Evolutionary conservation across 371 early-diverging fungal species (phyloP).

Genomic region (Lichtheimia ornata): DNA sequence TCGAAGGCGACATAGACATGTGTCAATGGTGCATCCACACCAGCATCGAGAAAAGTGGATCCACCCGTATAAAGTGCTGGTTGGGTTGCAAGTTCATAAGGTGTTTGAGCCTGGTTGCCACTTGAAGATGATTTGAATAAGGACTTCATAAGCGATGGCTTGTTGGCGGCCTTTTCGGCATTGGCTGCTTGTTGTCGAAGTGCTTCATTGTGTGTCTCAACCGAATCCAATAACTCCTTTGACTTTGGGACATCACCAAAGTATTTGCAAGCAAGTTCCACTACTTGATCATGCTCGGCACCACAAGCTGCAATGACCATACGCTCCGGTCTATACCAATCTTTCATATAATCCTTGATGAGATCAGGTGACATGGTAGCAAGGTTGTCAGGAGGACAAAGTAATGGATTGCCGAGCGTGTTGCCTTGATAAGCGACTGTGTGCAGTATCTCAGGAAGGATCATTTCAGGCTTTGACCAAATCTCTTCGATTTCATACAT

Average conservation of each 20-base stretch:
- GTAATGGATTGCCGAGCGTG: slow-evolving; percentile 82
- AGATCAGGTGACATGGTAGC: slow-evolving; percentile 65
- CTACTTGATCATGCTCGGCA: slow-evolving; percentile 80
- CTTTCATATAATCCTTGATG: slow-evolving; percentile 69
- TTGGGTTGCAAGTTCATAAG: slow-evolving; percentile 42
- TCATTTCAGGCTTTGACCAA: slow-evolving; percentile 81
- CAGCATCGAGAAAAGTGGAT: slow-evolving; percentile 63
- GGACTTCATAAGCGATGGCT: slow-evolving; percentile 28
- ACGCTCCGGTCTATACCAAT: slow-evolving; percentile 88
- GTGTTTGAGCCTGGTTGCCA: slow-evolving; percentile 8
- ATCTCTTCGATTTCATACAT: slow-evolving; percentile 87
- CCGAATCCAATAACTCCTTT: slow-evolving; percentile 31
- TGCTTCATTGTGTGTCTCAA: slow-evolving; percentile 35
- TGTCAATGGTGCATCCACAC: slow-evolving; percentile 69
- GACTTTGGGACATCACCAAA: slow-evolving; percentile 65
- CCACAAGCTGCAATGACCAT: slow-evolving; percentile 93
- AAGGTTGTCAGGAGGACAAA: slow-evolving; percentile 76
- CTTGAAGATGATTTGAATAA: slow-evolving; percentile 19
- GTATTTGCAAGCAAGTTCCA: slow-evolving; percentile 65
- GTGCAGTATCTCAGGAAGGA: slow-evolving; percentile 87
- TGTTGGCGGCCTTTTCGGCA: not conserved
- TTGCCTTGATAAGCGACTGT: slow-evolving; percentile 79
- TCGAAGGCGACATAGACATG: slow-evolving; percentile 92
- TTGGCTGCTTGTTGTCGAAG: slow-evolving; percentile 26
- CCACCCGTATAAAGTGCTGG: slow-evolving; percentile 86